Evolutionary conservation across 306 rosid species (phyloP), one percentile per base, ranked within the genome.

Genomic region (Corylus heterophylla): DNA sequence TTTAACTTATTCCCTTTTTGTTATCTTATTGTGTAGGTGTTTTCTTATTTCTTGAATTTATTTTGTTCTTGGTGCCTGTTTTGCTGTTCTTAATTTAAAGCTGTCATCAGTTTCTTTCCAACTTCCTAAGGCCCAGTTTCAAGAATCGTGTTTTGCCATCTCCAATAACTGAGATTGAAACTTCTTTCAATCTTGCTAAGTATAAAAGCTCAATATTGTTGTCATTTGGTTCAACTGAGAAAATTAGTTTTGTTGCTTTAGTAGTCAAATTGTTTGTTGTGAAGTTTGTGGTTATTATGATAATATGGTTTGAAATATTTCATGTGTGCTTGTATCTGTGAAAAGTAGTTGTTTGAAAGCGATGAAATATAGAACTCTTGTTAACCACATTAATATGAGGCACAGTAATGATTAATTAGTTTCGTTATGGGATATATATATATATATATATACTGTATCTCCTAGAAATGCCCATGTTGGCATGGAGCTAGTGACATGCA

Each of bases 381-480:
- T 39, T 68, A 18, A 27, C 50, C 11, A 64, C 64, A 29, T 16
- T 5, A 4, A 17, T 11, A 48, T 8, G 37, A 80, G 63, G 82
- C 76, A 73, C 73, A 37, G 1, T 12, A 39, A 7, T 37, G 71
- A 66, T 31, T 39, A 14, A 66, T 37, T 66, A 22, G 27, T 10
- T 25, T 18, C 25, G 10, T 18, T n/a, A 52, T 80, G 45, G 66
- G 63, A 69, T 42, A 54, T 22, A 22, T 22, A 22, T 22, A 22
- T 22, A 22, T 22, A 22, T 22, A 22, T 22, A 22, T 22, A 0
- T 9, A 45, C 59, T 58, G 59, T 49, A 22, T 45, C n/a, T 69
- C 73, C 51, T 48, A 76, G 72, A 31, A 49, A 18, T 42, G 25
- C 31, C 44, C 29, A 20, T 73, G 80, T 76, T 81, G 72, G 72